Evolutionary conservation across 2,329 filamentous ascomycete genomes (phyloP), one percentile per base, ranked within the genome.

Genomic region (Colletotrichum sp.): DNA sequence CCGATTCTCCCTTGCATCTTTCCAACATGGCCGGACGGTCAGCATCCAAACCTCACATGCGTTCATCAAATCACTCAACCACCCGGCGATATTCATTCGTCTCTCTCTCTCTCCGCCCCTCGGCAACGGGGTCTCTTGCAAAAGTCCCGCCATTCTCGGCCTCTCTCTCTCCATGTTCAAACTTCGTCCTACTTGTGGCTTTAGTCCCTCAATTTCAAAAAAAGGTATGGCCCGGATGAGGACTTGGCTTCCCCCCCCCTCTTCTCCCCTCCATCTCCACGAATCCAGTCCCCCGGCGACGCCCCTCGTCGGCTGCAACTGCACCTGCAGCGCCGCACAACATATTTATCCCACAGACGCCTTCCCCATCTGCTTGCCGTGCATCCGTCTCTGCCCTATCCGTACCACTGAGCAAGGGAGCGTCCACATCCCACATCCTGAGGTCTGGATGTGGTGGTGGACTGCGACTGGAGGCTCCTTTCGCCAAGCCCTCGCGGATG

Each of bases 271-370:
- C 65, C 64, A 68, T 68, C 73, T 69, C 73, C 73, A 75, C 70
- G 69, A 75, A 75, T 65, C 64, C 73, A 68, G 69, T 73, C 59
- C 39, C 60, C 59, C 39, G 69, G 69, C 68, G 68, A 69, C 52
- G 61, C 73, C 73, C 68, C 68, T 64, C 73, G 73, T 67, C 63
- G 73, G 59, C 28, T 73, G 73, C 70, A 75, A 75, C 57, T 60
- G 57, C 70, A 73, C 64, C 55, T 67, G 70, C 73, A 75, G 69
- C 73, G 43, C 57, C 70, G 73, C 65, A 73, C 70, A 68, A 75
- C 73, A 72, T 72, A 26, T 34, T 52, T 21, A 48, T 72, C 69
- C 69, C 43, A 64, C 73, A 64, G 39, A 28, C 63, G 69, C 43
- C 63, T 73, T 65, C 64, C 57, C 73, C 64, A 43, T 68, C 21